Conservation (phyloP, 1,284 basidiomycete genomes). For the Lentinula novae-zelandiae region DNA sequence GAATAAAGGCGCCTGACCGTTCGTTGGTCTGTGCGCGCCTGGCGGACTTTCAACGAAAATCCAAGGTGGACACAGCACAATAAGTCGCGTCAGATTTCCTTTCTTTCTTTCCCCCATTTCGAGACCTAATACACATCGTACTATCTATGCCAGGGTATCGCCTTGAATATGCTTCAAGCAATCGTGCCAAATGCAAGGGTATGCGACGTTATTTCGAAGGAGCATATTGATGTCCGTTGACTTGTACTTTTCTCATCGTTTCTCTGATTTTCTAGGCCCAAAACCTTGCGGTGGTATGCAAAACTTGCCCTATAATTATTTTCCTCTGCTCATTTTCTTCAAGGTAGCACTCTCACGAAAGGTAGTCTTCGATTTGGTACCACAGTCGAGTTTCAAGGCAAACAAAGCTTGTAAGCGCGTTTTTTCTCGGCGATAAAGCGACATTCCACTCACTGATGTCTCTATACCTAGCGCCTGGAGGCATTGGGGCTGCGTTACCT, state of each 20-base stretch:
- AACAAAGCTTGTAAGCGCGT: slow-evolving; percentile 59
- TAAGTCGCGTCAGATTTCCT: slow-evolving; percentile 10
- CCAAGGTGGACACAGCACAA: neutral
- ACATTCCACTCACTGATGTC: neutral
- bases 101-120: neutral
- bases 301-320: slow-evolving; percentile 8
- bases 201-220: slow-evolving; percentile 24
- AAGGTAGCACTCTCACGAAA: slow-evolving; percentile 72
- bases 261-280: slow-evolving; percentile 46
- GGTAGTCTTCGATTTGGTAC: slow-evolving; percentile 71
- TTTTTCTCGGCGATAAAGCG: slow-evolving; percentile 1
- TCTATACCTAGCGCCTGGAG: slow-evolving; percentile 56
- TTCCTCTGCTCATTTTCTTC: slow-evolving; percentile 17
- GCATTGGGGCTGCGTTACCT: slow-evolving; percentile 81
- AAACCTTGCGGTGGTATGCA: slow-evolving; percentile 70
- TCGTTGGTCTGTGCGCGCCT: slow-evolving; percentile 12
- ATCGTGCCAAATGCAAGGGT: slow-evolving; percentile 84
- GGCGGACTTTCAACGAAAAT: slow-evolving; percentile 15
- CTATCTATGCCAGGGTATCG: slow-evolving; percentile 51
- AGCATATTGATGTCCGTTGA: slow-evolving; percentile 10
- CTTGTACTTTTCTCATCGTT: slow-evolving; percentile 10
- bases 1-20: neutral
- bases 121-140: neutral
- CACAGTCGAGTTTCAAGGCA: slow-evolving; percentile 74
- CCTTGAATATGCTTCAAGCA: slow-evolving; percentile 68